Percentiles rank a stretch among this genome's conserved stretches.
These are phyloP conservation scores for Botrytis squamosa DNA, from an alignment of 2,329 filamentous ascomycete species.

Conservation along the genomic window DNA sequence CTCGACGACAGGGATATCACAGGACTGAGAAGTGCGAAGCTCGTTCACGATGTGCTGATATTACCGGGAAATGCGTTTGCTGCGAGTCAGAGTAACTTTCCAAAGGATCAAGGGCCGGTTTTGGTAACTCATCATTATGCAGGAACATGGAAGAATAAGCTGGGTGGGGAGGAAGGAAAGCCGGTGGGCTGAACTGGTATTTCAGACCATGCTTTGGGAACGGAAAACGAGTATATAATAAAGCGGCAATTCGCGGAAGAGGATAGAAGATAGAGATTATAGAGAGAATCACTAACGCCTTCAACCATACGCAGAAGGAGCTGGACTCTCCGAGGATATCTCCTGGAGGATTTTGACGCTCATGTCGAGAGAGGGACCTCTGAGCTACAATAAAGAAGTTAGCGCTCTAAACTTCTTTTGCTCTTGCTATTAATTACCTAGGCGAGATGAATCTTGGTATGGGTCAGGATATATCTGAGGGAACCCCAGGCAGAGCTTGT, in stretches of 20 bases:
- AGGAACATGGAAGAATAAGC: slow-evolving; percentile 8
- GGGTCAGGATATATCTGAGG: neutral
- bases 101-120: slow-evolving; percentile 17
- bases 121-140: slow-evolving; percentile 26
- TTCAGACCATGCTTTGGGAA: neutral
- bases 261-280: neutral
- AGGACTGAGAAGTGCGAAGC: slow-evolving; percentile 31
- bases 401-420: neutral
- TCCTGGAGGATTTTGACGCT: neutral
- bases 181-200: neutral
- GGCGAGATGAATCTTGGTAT: neutral
- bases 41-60: slow-evolving; percentile 35
- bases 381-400: neutral
- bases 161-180: neutral
- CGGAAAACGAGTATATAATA: neutral
- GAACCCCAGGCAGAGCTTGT: neutral
- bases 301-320: neutral
- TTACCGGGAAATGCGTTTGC: slow-evolving; percentile 26
- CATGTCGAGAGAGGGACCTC: neutral
- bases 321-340: neutral
- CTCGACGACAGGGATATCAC: slow-evolving; percentile 28
- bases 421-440: neutral
- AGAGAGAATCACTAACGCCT: neutral
- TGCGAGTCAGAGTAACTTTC: neutral
- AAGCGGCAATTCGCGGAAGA: neutral